A percentile compares a stretch with the other conserved stretches of the same genome.
These are phyloP conservation scores for Periconia sp. DNA, from an alignment of 2,329 filamentous ascomycete genomes.

Conservation along the genomic window DNA sequence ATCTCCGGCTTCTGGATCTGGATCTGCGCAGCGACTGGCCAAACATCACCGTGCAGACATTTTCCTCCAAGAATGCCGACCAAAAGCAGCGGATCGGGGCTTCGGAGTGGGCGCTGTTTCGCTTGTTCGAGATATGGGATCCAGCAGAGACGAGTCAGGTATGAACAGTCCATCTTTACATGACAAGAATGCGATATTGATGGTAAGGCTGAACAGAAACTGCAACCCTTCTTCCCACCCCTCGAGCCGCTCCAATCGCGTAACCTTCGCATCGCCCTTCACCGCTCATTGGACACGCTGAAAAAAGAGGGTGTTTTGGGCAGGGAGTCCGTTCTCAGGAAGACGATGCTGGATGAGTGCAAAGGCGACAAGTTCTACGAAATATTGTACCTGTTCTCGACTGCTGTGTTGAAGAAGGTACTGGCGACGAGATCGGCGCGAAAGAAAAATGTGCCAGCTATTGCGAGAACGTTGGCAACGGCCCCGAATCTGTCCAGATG, in stretches of 20 bases:
- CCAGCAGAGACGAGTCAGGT: slow-evolving; percentile 73
- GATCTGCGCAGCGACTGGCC: slow-evolving; percentile 81
- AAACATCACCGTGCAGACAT: slow-evolving; percentile 67
- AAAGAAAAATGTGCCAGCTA: slow-evolving; percentile 8
- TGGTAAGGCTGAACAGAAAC: slow-evolving; percentile 64
- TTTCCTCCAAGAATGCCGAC: slow-evolving; percentile 69
- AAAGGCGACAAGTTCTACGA: slow-evolving; percentile 90
- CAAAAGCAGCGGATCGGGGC: slow-evolving; percentile 81
- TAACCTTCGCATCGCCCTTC: slow-evolving; percentile 82
- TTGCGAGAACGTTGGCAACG: slow-evolving; percentile 57
- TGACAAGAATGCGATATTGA: slow-evolving; percentile 3
- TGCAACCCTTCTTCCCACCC: slow-evolving; percentile 88
- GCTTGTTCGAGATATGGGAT: slow-evolving; percentile 84
- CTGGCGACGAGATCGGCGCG: slow-evolving; percentile 55
- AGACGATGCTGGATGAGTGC: slow-evolving; percentile 97
- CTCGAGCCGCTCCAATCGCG: slow-evolving; percentile 87
- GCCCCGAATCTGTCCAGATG: slow-evolving; percentile 32
- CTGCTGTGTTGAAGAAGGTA: slow-evolving; percentile 73
- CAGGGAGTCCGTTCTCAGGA: slow-evolving; percentile 77
- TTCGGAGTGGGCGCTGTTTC: slow-evolving; percentile 89
- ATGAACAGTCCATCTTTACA: slow-evolving; percentile 16
- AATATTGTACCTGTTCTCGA: slow-evolving; percentile 80
- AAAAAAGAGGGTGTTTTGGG: slow-evolving; percentile 87
- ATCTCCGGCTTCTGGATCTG: slow-evolving; percentile 79
- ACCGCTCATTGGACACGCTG: slow-evolving; percentile 76